phyloP scores from a whole-genome alignment of 768 basidiomycete species.

The Leccinum uliginosum region DNA sequence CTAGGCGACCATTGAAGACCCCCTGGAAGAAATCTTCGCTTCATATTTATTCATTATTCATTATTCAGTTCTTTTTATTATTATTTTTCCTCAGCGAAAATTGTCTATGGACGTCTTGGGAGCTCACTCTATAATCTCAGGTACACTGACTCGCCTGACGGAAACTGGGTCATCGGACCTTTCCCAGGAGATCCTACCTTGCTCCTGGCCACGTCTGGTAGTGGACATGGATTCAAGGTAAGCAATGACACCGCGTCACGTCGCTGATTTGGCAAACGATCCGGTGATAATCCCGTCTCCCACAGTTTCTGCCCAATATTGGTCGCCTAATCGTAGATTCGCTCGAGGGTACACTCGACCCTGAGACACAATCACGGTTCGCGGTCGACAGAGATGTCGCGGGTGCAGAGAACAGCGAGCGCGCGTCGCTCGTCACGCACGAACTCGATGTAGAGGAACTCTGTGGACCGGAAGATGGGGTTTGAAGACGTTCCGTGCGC shows the following conservation, averaged over 20 bases:
- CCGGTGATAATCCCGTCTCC: background rate
- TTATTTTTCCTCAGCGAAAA: background rate
- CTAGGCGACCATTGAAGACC: conserved; percentile 5
- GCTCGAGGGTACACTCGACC: conserved; percentile 59
- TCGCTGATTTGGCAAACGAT: background rate
- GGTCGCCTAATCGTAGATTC: conserved; percentile 73
- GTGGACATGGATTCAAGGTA: conserved; percentile 87
- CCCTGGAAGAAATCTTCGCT: background rate
- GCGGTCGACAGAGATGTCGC: conserved; percentile 46
- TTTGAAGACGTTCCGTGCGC: background rate
- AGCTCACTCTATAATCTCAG: conserved; percentile 34
- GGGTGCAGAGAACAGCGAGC: conserved; percentile 19
- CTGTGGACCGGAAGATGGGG: conserved; percentile 42
- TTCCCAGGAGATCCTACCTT: conserved; percentile 54
- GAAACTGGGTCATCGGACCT: conserved; percentile 87
- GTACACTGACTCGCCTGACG: conserved; percentile 87
- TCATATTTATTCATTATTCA: background rate
- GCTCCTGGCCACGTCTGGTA: conserved; percentile 82
- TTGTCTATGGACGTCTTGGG: too few relatives aligned
- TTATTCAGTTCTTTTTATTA: background rate
- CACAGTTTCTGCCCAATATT: conserved; percentile 81
- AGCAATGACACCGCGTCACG: background rate
- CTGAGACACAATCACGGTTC: conserved; percentile 55
- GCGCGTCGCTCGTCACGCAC: conserved; percentile 11
- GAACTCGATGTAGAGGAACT: conserved; percentile 47